Evolutionary conservation across 768 basidiomycete species (phyloP).

Genomic region (Rhodotorula paludigena): DNA sequence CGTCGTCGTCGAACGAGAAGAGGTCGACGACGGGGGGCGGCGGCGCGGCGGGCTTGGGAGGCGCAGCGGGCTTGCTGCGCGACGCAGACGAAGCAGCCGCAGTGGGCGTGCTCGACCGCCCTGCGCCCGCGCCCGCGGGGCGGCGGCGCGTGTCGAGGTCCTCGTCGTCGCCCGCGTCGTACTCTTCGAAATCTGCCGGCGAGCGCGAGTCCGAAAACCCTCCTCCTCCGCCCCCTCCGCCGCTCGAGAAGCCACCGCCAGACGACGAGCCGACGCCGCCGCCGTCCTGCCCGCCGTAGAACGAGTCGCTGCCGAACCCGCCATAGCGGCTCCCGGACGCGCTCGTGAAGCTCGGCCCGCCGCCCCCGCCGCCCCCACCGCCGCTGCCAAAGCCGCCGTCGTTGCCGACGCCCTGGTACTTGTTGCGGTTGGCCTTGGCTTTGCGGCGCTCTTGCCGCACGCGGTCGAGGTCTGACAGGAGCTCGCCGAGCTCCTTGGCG

Average conservation of each 20-base stretch:
- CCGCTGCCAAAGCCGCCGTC: conserved; percentile 49
- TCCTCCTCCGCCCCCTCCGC: conserved; percentile 52
- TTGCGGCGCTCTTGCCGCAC: conserved; percentile 84
- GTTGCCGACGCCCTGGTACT: conserved; percentile 81
- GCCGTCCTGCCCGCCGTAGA: conserved; percentile 8
- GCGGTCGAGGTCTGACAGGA: conserved; percentile 82
- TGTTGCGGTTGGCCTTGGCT: conserved; percentile 82
- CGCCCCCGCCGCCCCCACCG: conserved; percentile 11
- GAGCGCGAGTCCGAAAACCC: conserved; percentile 50
- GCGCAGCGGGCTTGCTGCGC: background rate
- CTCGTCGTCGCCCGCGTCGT: conserved; percentile 87
- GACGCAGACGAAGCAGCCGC: conserved; percentile 41
- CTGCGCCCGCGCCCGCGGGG: background rate
- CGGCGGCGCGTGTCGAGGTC: conserved; percentile 49
- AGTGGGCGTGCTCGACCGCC: conserved; percentile 36
- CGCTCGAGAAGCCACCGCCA: conserved; percentile 34
- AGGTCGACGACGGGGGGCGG: conserved; percentile 61
- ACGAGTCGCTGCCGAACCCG: conserved; percentile 62
- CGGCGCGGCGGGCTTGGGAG: conserved; percentile 14
- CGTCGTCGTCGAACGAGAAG: conserved; percentile 73
- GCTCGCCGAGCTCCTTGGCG: conserved; percentile 82
- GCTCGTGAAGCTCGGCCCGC: conserved; percentile 56
- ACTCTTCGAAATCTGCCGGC: conserved; percentile 75
- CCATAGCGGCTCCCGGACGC: conserved; percentile 59
- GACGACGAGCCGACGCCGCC: conserved; percentile 45